A percentile compares a stretch with the other conserved stretches of the same genome.
These are phyloP conservation scores for Hypoxylon rickii DNA, from an alignment of 495 filamentous ascomycete species.

Conservation along the genomic window DNA sequence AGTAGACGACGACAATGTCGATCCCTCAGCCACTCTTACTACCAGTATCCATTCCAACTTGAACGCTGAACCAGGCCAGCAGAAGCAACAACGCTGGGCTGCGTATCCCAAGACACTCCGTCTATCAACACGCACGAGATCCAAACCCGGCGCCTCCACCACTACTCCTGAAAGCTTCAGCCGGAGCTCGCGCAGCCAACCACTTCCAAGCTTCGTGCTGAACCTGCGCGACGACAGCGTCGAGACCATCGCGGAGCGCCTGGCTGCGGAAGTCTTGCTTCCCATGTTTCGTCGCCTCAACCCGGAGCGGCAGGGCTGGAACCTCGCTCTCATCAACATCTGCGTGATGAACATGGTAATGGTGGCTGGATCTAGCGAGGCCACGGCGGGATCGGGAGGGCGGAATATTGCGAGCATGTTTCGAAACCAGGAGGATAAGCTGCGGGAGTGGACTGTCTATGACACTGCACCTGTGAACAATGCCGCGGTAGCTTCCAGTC, in stretches of 20 bases:
- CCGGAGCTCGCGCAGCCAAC: slow-evolving; percentile 70
- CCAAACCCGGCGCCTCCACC: slow-evolving; percentile 53
- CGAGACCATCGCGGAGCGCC: slow-evolving; percentile 63
- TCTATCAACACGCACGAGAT: slow-evolving; percentile 73
- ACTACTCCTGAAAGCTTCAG: slow-evolving; percentile 45
- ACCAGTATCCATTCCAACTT: slow-evolving; percentile 5
- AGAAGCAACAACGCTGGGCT: slow-evolving; percentile 39
- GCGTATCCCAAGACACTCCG: slow-evolving; percentile 65
- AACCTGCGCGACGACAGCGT: slow-evolving; percentile 56
- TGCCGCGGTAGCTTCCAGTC: slow-evolving; percentile 3
- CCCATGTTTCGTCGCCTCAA: slow-evolving; percentile 76
- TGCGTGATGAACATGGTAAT: slow-evolving; percentile 85
- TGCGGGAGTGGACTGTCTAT: slow-evolving; percentile 65
- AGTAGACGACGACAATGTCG: slow-evolving; percentile 42
- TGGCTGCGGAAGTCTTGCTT: slow-evolving; percentile 70
- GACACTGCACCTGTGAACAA: slow-evolving; percentile 34
- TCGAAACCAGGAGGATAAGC: slow-evolving; percentile 63
- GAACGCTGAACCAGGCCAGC: slow-evolving; percentile 11
- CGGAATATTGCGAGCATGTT: slow-evolving; percentile 73
- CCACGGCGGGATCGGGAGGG: slow-evolving; percentile 13
- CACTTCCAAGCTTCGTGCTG: slow-evolving; percentile 73
- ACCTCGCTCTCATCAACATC: slow-evolving; percentile 81
- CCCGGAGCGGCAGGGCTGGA: slow-evolving; percentile 70
- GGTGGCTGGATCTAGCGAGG: slow-evolving; percentile 55
- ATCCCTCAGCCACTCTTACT: background rate